Conservation (phyloP, 2,329 filamentous ascomycete species). For the Epichloe gansuensis region DNA sequence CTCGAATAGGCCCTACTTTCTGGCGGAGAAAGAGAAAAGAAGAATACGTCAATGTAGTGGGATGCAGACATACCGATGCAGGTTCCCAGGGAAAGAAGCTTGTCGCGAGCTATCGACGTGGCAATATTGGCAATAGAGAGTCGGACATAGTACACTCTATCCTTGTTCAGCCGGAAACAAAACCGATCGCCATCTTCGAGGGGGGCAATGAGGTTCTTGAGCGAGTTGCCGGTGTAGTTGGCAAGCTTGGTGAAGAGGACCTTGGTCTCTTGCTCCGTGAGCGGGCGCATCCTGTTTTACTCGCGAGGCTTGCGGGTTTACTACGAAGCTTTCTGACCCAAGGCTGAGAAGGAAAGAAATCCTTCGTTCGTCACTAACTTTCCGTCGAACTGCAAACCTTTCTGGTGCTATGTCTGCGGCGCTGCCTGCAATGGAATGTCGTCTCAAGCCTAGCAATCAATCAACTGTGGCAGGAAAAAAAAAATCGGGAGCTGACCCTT, state of each 20-base stretch:
- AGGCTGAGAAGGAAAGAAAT: no score
- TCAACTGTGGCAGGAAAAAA: neutral
- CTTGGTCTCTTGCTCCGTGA: constrained; percentile 68
- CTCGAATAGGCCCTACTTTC: constrained; percentile 6
- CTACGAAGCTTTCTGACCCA: neutral
- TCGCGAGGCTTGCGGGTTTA: neutral
- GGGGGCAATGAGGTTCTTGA: constrained; percentile 73
- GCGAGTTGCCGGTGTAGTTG: constrained; percentile 76
- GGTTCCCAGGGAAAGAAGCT: constrained; percentile 75
- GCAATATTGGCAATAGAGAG: constrained; percentile 85
- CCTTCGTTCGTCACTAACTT: neutral
- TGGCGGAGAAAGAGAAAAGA: neutral
- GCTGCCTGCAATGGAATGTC: neutral
- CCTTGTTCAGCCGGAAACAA: constrained; percentile 73
- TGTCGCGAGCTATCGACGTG: constrained; percentile 68
- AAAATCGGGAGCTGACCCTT: neutral
- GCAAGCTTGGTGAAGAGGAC: constrained; percentile 87
- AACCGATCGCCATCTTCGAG: constrained; percentile 62
- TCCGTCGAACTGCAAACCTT: neutral
- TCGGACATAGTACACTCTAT: constrained; percentile 83
- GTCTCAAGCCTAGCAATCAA: neutral
- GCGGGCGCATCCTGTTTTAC: constrained; percentile 51
- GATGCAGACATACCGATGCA: constrained; percentile 47
- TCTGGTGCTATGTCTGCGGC: neutral
- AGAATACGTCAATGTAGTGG: no score